These are phyloP conservation scores for Phaeosphaeria sp. DNA, from an alignment of 2,329 filamentous ascomycete genomes.

Conservation along the genomic window DNA sequence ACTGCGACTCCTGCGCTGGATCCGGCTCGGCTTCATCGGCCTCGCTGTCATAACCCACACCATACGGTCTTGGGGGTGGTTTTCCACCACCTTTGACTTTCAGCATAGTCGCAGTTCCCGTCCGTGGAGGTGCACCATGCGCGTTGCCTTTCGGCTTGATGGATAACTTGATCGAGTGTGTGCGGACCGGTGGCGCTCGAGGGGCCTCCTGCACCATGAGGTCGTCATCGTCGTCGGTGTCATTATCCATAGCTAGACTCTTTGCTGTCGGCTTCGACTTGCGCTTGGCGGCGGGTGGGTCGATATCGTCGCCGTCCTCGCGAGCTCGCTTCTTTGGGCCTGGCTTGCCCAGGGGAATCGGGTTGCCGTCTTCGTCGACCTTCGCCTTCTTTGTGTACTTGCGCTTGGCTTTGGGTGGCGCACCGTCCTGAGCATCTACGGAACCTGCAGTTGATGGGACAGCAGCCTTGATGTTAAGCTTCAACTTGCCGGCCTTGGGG, in stretches of 20 bases:
- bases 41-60: constrained; percentile 96
- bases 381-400: constrained; percentile 52
- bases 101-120: constrained; percentile 33
- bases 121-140: constrained; percentile 16
- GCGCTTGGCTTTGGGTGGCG: constrained; percentile 49
- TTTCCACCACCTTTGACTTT: constrained; percentile 45
- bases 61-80: constrained; percentile 62
- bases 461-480: constrained; percentile 42
- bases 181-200: constrained; percentile 20
- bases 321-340: constrained; percentile 44
- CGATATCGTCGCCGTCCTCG: constrained; percentile 43
- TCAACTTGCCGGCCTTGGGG: constrained; percentile 25
- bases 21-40: constrained; percentile 88
- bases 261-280: constrained; percentile 45
- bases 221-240: constrained; percentile 36
- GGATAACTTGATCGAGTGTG: constrained; percentile 38
- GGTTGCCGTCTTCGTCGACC: constrained; percentile 36
- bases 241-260: constrained; percentile 34
- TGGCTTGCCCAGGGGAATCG: constrained; percentile 31
- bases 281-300: constrained; percentile 38
- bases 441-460: constrained; percentile 25
- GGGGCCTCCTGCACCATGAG: constrained; percentile 12
- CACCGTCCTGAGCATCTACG: constrained; percentile 39
- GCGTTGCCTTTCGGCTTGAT: constrained; percentile 40
- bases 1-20: constrained; percentile 86